Conservation (phyloP, 345 rosid genomes). For the Rhizophora mangle region DNA sequence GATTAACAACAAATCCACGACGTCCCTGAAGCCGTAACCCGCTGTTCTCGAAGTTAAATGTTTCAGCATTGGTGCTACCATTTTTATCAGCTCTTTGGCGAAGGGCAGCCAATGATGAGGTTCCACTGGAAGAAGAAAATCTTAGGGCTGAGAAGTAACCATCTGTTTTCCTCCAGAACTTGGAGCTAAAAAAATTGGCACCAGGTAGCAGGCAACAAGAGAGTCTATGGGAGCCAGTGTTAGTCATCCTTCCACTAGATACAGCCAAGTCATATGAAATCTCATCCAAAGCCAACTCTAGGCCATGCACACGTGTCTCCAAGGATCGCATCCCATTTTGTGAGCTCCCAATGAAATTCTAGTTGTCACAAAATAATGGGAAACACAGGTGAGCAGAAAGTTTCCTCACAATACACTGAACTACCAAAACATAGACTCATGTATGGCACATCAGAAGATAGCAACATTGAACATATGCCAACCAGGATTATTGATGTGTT, state of each 20-base stretch:
- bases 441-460: no score
- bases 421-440: no score
- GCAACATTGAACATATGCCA: no score
- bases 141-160: conserved; percentile 41
- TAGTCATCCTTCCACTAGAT: conserved; percentile 70
- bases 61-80: conserved; percentile 29
- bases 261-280: conserved; percentile 87
- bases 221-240: conserved; percentile 36
- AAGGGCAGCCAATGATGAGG: conserved; percentile 24
- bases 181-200: conserved; percentile 63
- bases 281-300: conserved; percentile 87
- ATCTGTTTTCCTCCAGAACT: conserved; percentile 70
- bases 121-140: conserved; percentile 34
- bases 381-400: conserved; percentile 12
- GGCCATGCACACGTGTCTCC: conserved; percentile 84
- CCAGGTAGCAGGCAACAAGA: conserved; percentile 74
- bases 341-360: conserved; percentile 87
- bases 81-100: conserved; percentile 34
- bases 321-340: conserved; percentile 73
- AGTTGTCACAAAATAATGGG: conserved; percentile 8
- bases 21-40: conserved; percentile 47
- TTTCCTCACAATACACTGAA: conserved; percentile 1
- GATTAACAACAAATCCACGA: conserved; percentile 70
- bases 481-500: no score
- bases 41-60: conserved; percentile 34